Evolutionary conservation across 2,329 filamentous ascomycete genomes (phyloP).

Genomic region (Colletotrichum magnum): DNA sequence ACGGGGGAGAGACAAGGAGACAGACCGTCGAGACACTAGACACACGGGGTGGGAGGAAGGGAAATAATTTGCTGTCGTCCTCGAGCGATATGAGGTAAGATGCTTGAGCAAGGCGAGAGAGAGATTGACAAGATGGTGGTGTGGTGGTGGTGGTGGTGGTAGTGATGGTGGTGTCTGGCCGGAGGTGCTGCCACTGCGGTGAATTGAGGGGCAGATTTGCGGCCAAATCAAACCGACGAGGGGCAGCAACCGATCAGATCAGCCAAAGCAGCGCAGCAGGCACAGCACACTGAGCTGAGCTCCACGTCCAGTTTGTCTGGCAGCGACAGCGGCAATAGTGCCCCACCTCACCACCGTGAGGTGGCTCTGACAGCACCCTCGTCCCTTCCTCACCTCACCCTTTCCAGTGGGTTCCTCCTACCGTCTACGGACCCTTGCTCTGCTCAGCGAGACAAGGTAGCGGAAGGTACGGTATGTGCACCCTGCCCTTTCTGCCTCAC

Average conservation of each 20-base stretch:
- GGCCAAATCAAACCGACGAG: constrained; percentile 4
- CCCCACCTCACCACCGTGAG: constrained; percentile 25
- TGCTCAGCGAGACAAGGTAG: too few species aligned
- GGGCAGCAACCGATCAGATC: not conserved
- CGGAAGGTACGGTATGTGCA: constrained; percentile 9
- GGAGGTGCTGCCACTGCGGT: constrained; percentile 17
- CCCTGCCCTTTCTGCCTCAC: not conserved
- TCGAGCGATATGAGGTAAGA: not conserved
- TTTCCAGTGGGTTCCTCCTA: constrained; percentile 3
- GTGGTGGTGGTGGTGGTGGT: not conserved
- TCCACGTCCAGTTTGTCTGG: not conserved
- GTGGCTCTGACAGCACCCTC: constrained; percentile 31
- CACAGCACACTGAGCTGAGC: too few species aligned
- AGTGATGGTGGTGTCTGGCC: not conserved
- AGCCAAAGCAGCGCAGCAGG: constrained; percentile 11
- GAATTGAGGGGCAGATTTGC: constrained; percentile 17
- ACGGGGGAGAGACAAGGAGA: not conserved
- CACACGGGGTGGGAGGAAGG: constrained; percentile 29
- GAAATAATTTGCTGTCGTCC: constrained; percentile 32
- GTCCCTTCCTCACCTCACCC: constrained; percentile 24
- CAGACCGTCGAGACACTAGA: constrained; percentile 12
- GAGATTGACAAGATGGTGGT: constrained; percentile 2
- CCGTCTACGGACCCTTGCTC: too few species aligned
- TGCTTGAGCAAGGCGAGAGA: not conserved
- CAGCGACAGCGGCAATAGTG: constrained; percentile 8